Conservation (phyloP, 192 early-diverging fungal genomes). For the Gryganskiella cystojenkinii region DNA sequence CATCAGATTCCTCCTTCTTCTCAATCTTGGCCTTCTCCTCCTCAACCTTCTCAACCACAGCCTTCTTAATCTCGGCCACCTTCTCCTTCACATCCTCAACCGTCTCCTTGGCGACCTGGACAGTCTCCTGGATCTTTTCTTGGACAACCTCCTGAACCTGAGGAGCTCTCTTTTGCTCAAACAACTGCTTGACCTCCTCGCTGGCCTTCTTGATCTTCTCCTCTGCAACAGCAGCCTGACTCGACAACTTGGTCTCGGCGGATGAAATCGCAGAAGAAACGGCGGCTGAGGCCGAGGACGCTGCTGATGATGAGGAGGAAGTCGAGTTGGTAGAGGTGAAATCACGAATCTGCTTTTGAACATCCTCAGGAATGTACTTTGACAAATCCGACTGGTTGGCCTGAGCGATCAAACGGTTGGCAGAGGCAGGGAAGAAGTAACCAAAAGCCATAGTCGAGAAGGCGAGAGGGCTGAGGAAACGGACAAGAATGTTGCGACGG, state of each 20-base stretch:
- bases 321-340: conserved; percentile 13
- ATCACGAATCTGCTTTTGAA: conserved; percentile 49
- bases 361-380: conserved; percentile 41
- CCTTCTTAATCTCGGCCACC: conserved; percentile 45
- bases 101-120: conserved; percentile 23
- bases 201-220: conserved; percentile 32
- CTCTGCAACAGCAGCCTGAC: conserved; percentile 11
- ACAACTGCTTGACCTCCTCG: conserved; percentile 25
- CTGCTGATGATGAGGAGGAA: conserved; percentile 4
- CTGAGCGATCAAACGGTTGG: conserved; percentile 43
- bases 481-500: conserved; percentile 49
- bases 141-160: conserved; percentile 17
- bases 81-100: conserved; percentile 41
- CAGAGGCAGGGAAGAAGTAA: conserved; percentile 49
- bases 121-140: conserved; percentile 32
- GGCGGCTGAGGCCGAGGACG: neutral
- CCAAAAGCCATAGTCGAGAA: conserved; percentile 52
- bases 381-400: conserved; percentile 45
- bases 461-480: conserved; percentile 41
- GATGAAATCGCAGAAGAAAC: neutral
- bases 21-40: conserved; percentile 21
- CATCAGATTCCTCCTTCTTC: conserved; percentile 16
- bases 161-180: conserved; percentile 12
- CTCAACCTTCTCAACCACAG: conserved; percentile 19
- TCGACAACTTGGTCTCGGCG: conserved; percentile 23